These are phyloP conservation scores for Kazachstania taianensis DNA, from an alignment of 805 yeast genomes.

Conservation along the genomic window DNA sequence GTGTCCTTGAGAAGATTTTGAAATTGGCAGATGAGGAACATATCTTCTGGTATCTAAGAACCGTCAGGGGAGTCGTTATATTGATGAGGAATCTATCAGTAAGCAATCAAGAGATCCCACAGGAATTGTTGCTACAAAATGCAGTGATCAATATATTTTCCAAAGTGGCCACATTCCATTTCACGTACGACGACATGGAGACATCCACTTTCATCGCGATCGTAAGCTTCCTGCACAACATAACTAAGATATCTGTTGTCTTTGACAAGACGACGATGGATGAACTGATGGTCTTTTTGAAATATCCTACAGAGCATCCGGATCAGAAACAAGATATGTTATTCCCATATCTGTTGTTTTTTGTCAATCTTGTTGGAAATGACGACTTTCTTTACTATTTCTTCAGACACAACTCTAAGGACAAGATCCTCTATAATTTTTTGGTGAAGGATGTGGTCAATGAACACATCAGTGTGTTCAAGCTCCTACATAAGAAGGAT, in stretches of 20 bases:
- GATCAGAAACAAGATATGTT: slow-evolving; percentile 7
- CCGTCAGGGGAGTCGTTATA: slow-evolving; percentile 39
- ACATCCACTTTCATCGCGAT: slow-evolving; percentile 12
- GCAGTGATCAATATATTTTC: slow-evolving; percentile 8
- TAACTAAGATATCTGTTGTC: slow-evolving; percentile 11
- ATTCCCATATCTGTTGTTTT: slow-evolving; percentile 15
- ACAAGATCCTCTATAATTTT: slow-evolving; percentile 12
- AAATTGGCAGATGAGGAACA: slow-evolving; percentile 4
- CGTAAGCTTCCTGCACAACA: slow-evolving; percentile 19
- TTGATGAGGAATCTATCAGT: slow-evolving; percentile 39
- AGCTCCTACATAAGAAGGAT: slow-evolving; percentile 1
- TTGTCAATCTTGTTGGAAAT: slow-evolving; percentile 15
- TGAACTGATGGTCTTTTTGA: slow-evolving; percentile 12
- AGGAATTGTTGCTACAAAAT: slow-evolving; percentile 15
- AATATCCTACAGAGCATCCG: slow-evolving; percentile 14
- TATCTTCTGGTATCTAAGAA: slow-evolving; percentile 23
- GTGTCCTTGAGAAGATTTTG: slow-evolving; percentile 2
- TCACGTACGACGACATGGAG: slow-evolving; percentile 15
- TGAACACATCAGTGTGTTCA: slow-evolving; percentile 10
- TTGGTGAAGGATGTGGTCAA: slow-evolving; percentile 11
- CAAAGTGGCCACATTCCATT: slow-evolving; percentile 1
- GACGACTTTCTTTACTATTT: slow-evolving; percentile 21
- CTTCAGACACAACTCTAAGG: slow-evolving; percentile 13
- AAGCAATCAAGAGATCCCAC: slow-evolving; percentile 25
- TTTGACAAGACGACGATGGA: slow-evolving; percentile 16